A percentile compares a stretch with the other conserved stretches of the same genome.
phyloP scores from a whole-genome alignment of 495 filamentous ascomycete genomes.

The Hamigera avellanea region DNA sequence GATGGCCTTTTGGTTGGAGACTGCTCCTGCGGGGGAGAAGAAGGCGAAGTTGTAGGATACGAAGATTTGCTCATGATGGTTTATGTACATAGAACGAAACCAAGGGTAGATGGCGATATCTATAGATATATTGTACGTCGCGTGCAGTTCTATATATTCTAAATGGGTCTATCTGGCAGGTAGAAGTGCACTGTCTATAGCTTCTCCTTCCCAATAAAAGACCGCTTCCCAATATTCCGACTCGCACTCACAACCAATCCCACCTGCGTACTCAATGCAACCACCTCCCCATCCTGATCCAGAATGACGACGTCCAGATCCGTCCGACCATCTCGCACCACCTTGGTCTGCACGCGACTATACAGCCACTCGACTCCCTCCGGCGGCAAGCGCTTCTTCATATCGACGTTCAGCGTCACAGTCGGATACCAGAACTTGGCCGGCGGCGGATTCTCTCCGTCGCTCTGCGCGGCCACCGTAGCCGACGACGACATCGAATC shows the following conservation, averaged over 20 bases:
- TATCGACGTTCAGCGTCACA: slow-evolving; percentile 54
- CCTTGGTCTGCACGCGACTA: slow-evolving; percentile 42
- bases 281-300: slow-evolving; percentile 43
- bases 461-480: slow-evolving; percentile 10
- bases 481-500: slow-evolving; percentile 18
- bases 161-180: too few species aligned
- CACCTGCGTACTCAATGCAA: slow-evolving; percentile 54
- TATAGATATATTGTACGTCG: too few species aligned
- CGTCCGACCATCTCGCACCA: slow-evolving; percentile 49
- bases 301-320: slow-evolving; percentile 54
- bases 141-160: too few species aligned
- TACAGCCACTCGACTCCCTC: slow-evolving; percentile 56
- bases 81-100: slow-evolving; percentile 1
- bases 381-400: slow-evolving; percentile 49
- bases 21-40: background rate
- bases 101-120: too few species aligned
- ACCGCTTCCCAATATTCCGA: slow-evolving; percentile 37
- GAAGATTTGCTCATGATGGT: too few species aligned
- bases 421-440: slow-evolving; percentile 65
- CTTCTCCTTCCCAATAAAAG: slow-evolving; percentile 7
- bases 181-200: slow-evolving; percentile 11
- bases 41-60: slow-evolving; percentile 9
- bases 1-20: slow-evolving; percentile 32
- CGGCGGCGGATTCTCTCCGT: slow-evolving; percentile 12
- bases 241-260: slow-evolving; percentile 43